Evolutionary conservation across 78 protist species (phyloP), one percentile per base, ranked within the genome.

Genomic region (Guillardia theta): DNA sequence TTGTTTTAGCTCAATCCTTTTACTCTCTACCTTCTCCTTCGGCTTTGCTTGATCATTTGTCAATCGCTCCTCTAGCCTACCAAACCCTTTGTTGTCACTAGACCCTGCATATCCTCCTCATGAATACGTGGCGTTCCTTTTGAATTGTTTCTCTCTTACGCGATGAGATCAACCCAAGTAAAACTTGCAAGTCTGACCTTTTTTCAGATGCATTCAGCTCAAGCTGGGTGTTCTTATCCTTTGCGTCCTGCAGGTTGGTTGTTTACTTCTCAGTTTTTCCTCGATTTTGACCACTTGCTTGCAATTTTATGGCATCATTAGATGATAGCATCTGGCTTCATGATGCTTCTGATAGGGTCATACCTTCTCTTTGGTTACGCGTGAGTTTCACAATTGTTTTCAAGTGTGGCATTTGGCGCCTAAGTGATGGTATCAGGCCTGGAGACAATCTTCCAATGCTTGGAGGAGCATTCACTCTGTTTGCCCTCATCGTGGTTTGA

Each of bases 201-300:
- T 6, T 24, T 6, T 24, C 87, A 70, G 87, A 4, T 78, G 90
- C 90, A 78, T 78, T 43, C 90, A 78, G 90, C 90, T 78, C 30
- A 78, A 78, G 90, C 9, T 78, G 48, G 90, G 90, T 8, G 48
- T 78, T 36, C 48, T 78, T 36, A 78, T 78, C 33, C 48, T 78
- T 10, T 78, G 90, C 90, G 90, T 78, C 45, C 90, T 78, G 4
- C 90, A 70, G 87, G 87, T 70, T 58, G 27, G 27, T 6, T 30
- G 70, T 58, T 8, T 58, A 58, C 6, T 58, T 24, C 70, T 6
- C 6, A 30, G 3, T 27, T 58, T 30, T 58, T 1, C 39, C 58
- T 10, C 58, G 30, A 19, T 50, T 50, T 30, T 58, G 70, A 58
- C 27, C 39, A 9, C 39, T 58, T 24, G 21, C 6, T 70, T 37